Evolutionary conservation across 352 stramenopile genomes (phyloP), one percentile per base, ranked within the genome.

Genomic region (Phytophthora hybrid): DNA sequence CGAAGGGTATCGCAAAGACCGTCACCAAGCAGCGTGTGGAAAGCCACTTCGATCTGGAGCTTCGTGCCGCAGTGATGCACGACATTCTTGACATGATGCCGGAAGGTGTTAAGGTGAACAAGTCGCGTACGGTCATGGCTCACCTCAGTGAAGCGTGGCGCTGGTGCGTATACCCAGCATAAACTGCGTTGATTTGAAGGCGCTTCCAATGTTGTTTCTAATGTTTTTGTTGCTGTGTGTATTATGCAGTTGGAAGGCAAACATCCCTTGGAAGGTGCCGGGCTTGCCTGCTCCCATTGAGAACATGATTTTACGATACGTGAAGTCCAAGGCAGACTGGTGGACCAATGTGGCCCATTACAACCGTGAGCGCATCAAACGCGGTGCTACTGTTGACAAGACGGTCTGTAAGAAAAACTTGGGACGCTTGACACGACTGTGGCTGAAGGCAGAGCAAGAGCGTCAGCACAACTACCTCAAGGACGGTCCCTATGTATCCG

Each of bases 61-160:
- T 99, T 26, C 94, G 98, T 71, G 98, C 98, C 62, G 98, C 97
- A 39, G 98, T 99, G 55, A 99, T 99, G 97, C 98, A 99, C 84
- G 98, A 99, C 70, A 99, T 99, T 79, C 84, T 99, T 21, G 98
- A 99, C 78, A 99, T 99, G 98, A 99, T 99, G 98, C 98, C 98
- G 0, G 97, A 99, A 82, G 98, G 98, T 61, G 97, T 99, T 1
- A 99, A 99, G 79, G 97, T 98, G 57, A 99, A 99, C 85, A 99
- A 99, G 88, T 96, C 91, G 19, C 85, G 97, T 51, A 99, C 98
- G 46, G 99, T 99, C 73, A 80, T 99, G 64, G 97, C 98, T 71
- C 98, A 99, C 82, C 85, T 99, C 63, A 98, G 89, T 77, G 98
- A 99, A 88, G 98, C 98, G 11, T 99, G 98, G 91, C 89, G 96